Conservation (phyloP, 495 filamentous ascomycete species). For the Trichoderma virens region DNA sequence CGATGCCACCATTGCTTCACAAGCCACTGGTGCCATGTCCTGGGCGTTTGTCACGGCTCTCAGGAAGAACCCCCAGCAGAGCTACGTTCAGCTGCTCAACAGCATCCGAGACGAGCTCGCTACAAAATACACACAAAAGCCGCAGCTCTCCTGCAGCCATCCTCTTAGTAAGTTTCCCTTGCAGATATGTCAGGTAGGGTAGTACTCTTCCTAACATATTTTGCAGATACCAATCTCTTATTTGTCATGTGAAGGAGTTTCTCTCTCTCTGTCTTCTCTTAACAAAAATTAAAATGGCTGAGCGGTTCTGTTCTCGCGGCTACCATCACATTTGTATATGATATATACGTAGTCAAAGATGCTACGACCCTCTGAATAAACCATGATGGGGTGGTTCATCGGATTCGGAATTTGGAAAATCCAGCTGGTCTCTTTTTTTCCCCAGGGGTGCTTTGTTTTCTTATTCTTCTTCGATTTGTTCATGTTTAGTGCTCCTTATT, state of each 20-base stretch:
- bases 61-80: conserved; percentile 96
- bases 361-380: background rate
- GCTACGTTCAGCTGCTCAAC: conserved; percentile 91
- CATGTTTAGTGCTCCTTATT: background rate
- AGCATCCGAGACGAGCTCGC: conserved; percentile 89
- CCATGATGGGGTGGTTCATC: background rate
- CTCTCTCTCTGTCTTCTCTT: background rate
- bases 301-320: background rate
- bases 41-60: conserved; percentile 92
- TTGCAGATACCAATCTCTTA: conserved; percentile 41
- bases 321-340: background rate
- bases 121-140: conserved; percentile 88
- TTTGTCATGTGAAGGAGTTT: conserved; percentile 40
- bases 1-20: conserved; percentile 59
- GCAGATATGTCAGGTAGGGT: conserved; percentile 9
- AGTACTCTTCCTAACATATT: conserved; percentile 8
- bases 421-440: background rate
- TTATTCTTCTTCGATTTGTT: background rate
- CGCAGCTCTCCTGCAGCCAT: conserved; percentile 93
- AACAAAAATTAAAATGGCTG: background rate
- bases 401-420: background rate
- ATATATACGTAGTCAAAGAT: background rate
- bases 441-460: background rate
- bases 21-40: conserved; percentile 96
- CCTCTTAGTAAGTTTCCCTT: conserved; percentile 62